Base-by-base conservation (phyloP, 2,329 filamentous ascomycete genomes). In the Penicillium sp. region DNA sequence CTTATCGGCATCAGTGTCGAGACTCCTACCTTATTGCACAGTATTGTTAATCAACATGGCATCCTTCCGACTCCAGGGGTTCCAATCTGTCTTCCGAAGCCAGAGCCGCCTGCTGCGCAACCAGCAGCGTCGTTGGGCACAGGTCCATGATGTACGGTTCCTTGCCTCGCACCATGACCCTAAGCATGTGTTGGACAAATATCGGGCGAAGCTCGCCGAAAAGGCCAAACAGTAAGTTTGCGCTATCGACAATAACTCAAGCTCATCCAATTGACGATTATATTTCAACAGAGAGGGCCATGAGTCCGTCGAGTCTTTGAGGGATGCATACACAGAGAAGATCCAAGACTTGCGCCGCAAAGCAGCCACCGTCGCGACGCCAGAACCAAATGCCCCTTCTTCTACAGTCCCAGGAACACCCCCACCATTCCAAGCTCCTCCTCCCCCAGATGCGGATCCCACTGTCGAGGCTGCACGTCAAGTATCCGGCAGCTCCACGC, bases 111-210 rank as follows among this genome's bases (percentile, higher is more conserved):
- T 70, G 6, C 55, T 65, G 42, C 63, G 65, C 1, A 39, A 42
- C 15, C 64, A 67, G 46, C 92, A 96, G 71, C 82, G 86, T 48
- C 83, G 91, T 67, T 95, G 89, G 87, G 92, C 92, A 1, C 89
- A 89, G 63, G 90, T 96, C 27, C 89, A 95, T 70, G 89, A 96
- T 71, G 84, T 95, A 42, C 89, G 91, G 57, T 95, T 92, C 77
- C 81, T 95, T 40, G 87, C 87, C 53, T 93, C 89, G 13, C 88
- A 90, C 54, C 81, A 82, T 50, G 76, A 82, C 49, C 78, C 84
- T 41, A 69, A 66, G 23, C 78, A 80, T 60, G 76, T 96, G 33
- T 68, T 88, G 56, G 89, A 95, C 57, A 95, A 88, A 71, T 98
- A 98, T 76, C 82, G 82, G 60, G 81, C 86, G 49, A 95, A 95